A percentile compares a stretch with the other conserved stretches of the same genome.
These are phyloP conservation scores for Malassezia sympodialis DNA, from an alignment of 1,284 basidiomycete species.

Conservation along the genomic window DNA sequence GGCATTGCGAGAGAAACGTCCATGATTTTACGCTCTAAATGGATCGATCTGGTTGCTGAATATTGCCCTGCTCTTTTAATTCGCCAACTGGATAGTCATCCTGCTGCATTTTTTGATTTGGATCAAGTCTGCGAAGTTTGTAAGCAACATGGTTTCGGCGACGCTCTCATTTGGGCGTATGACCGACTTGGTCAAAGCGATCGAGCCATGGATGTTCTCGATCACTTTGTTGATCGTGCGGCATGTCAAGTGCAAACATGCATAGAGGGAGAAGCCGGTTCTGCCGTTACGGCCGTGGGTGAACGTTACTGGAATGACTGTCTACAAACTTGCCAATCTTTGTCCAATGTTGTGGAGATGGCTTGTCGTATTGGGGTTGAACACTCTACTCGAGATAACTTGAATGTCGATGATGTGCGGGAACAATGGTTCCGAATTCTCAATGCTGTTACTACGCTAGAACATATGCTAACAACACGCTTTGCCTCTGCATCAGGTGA, in stretches of 20 bases:
- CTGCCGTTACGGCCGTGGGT: neutral
- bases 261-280: neutral
- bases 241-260: neutral
- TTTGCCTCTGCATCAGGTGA: neutral
- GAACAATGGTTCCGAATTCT: constrained; percentile 83
- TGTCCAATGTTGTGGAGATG: constrained; percentile 21
- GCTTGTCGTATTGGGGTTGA: constrained; percentile 20
- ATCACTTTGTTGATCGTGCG: constrained; percentile 31
- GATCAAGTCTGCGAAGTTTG: constrained; percentile 57
- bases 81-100: constrained; percentile 58
- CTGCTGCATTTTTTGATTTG: constrained; percentile 57
- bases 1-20: constrained; percentile 37
- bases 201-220: constrained; percentile 50
- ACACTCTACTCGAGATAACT: constrained; percentile 21
- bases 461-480: constrained; percentile 52
- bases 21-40: constrained; percentile 8
- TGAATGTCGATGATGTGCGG: constrained; percentile 54
- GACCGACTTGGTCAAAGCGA: constrained; percentile 59
- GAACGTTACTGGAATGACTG: neutral
- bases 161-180: constrained; percentile 73
- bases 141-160: constrained; percentile 59
- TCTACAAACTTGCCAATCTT: neutral
- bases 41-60: constrained; percentile 8
- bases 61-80: constrained; percentile 63
- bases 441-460: constrained; percentile 65